phyloP scores from a whole-genome alignment of 2,329 filamentous ascomycete species.

The Fusarium citri region DNA sequence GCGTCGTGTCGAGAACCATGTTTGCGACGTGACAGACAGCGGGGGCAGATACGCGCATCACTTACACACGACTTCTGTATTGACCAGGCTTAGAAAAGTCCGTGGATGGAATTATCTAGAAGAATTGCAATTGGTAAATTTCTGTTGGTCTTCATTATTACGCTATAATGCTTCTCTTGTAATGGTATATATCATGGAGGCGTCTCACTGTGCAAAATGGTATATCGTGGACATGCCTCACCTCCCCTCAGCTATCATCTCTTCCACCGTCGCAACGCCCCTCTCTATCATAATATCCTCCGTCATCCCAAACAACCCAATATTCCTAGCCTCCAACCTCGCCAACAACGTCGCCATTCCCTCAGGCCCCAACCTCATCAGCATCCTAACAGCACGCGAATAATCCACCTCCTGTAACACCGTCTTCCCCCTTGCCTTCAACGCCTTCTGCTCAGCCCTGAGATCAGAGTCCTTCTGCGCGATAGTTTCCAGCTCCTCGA shows the following conservation, averaged over 20 bases:
- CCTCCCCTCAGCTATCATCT: neutral
- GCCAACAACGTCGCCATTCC: neutral
- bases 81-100: neutral
- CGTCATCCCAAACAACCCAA: neutral
- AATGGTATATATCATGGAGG: neutral
- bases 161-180: neutral
- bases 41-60: neutral
- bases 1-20: neutral
- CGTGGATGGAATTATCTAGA: neutral
- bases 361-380: neutral
- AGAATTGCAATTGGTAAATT: neutral
- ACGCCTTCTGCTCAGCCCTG: neutral
- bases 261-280: neutral
- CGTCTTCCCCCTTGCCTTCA: neutral
- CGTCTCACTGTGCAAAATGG: neutral
- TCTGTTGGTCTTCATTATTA: neutral
- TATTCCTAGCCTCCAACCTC: neutral
- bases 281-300: neutral
- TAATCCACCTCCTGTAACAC: neutral
- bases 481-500: neutral
- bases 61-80: neutral
- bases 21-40: neutral
- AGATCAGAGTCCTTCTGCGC: neutral
- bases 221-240: neutral
- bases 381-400: neutral